These are phyloP conservation scores for Breynia disticha DNA, from an alignment of 441 rosid species.

Conservation along the genomic window DNA sequence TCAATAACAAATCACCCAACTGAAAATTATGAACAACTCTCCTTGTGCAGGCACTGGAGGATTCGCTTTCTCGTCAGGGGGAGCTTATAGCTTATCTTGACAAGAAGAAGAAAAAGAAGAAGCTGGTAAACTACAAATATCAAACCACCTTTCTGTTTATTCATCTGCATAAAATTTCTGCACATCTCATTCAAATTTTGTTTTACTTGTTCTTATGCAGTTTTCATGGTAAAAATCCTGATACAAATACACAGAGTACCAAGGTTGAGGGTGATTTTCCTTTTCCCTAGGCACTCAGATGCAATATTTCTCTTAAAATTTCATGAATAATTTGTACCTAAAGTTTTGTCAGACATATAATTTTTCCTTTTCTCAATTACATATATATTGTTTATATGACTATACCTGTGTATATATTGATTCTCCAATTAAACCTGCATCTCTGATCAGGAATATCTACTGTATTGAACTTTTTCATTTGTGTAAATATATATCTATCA, in stretches of 20 bases:
- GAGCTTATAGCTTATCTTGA: conserved; percentile 66
- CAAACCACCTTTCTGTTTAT: neutral
- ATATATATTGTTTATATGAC: conserved; percentile 3
- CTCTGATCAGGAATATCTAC: too few relatives aligned
- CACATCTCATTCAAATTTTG: too few relatives aligned
- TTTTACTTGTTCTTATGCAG: conserved; percentile 23
- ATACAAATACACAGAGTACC: conserved; percentile 12
- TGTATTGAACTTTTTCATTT: too few relatives aligned
- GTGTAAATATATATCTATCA: too few relatives aligned
- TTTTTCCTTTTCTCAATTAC: neutral
- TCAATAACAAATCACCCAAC: too few relatives aligned
- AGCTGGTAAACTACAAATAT: conserved; percentile 39
- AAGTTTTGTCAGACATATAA: conserved; percentile 14
- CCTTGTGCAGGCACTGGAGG: conserved; percentile 58
- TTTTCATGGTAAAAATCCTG: conserved; percentile 28
- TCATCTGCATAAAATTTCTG: conserved; percentile 1
- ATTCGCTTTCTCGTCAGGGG: conserved; percentile 51
- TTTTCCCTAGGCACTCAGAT: conserved; percentile 10
- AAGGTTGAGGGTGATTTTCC: conserved; percentile 11
- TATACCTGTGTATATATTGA: too few relatives aligned
- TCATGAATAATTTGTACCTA: conserved; percentile 11
- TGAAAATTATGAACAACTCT: neutral
- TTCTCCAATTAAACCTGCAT: too few relatives aligned
- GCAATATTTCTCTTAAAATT: conserved; percentile 11
- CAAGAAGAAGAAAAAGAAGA: conserved; percentile 81